A percentile compares a stretch with the other conserved stretches of the same genome.
Evolutionary conservation across 2,329 filamentous ascomycete genomes (phyloP).

Genomic region (Venturia effusa): DNA sequence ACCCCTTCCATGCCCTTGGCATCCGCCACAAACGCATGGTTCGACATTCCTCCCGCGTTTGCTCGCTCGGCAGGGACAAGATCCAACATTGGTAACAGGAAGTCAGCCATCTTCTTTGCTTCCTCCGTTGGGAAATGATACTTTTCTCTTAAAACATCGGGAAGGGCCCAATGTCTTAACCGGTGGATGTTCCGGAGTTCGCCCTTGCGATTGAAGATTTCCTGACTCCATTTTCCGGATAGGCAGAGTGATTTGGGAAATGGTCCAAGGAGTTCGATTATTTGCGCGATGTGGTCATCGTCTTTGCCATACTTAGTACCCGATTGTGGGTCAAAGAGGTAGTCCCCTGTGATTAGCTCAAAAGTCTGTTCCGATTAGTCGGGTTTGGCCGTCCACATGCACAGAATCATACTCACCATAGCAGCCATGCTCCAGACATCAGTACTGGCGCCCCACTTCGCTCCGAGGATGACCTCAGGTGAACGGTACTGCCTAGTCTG

Average conservation of each 20-base stretch:
- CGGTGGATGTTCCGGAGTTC: slow-evolving; percentile 96
- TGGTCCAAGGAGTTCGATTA: slow-evolving; percentile 88
- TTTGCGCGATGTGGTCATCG: slow-evolving; percentile 97
- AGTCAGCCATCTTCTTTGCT: slow-evolving; percentile 65
- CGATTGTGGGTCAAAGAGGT: slow-evolving; percentile 95
- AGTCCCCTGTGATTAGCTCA: slow-evolving; percentile 95
- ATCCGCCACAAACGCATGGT: slow-evolving; percentile 70
- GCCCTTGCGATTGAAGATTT: slow-evolving; percentile 97
- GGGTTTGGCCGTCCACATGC: not conserved
- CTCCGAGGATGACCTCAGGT: slow-evolving; percentile 89
- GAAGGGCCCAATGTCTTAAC: slow-evolving; percentile 86
- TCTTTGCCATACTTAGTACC: slow-evolving; percentile 99
- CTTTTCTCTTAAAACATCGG: slow-evolving; percentile 89
- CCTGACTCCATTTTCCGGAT: slow-evolving; percentile 92
- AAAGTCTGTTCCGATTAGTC: slow-evolving; percentile 57
- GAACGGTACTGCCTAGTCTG: slow-evolving; percentile 96
- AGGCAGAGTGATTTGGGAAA: slow-evolving; percentile 90
- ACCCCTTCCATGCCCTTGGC: slow-evolving; percentile 81
- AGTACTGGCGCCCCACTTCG: slow-evolving; percentile 98
- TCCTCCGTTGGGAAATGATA: slow-evolving; percentile 89
- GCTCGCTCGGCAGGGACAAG: slow-evolving; percentile 78
- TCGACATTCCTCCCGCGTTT: slow-evolving; percentile 92
- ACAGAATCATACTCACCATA: slow-evolving; percentile 58
- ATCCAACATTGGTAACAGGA: slow-evolving; percentile 85
- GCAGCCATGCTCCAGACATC: slow-evolving; percentile 99